Percentiles rank a stretch among this genome's conserved stretches.
Conservation (phyloP, 1,284 basidiomycete species). For the Rhodotorula sp. region DNA sequence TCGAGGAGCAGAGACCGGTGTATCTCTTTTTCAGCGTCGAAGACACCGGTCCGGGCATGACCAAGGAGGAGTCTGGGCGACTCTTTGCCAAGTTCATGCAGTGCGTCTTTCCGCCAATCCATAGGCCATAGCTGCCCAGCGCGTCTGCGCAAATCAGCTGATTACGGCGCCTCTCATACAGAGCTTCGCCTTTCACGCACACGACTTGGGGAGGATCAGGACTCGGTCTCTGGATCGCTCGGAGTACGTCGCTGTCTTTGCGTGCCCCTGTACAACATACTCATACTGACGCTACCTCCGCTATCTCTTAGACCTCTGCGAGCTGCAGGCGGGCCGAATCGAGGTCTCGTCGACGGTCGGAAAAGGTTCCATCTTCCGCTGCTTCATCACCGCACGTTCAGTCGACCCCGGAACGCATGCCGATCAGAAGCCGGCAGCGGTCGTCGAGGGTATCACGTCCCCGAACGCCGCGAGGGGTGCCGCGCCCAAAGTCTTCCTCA, state of each 20-base stretch:
- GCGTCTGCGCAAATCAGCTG: too few relatives aligned
- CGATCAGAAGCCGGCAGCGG: conserved; percentile 7
- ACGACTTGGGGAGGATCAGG: conserved; percentile 31
- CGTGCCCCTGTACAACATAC: too few relatives aligned
- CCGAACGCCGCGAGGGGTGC: conserved; percentile 5
- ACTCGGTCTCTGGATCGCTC: conserved; percentile 28
- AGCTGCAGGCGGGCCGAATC: conserved; percentile 30
- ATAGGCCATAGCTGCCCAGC: too few relatives aligned
- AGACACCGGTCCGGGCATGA: conserved; percentile 37
- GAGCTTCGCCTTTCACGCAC: conserved; percentile 31
- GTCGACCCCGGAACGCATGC: conserved; percentile 12
- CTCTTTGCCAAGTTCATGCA: conserved; percentile 33
- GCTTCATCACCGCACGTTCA: conserved; percentile 32
- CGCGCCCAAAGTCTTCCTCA: conserved; percentile 15
- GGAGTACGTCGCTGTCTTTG: conserved; percentile 10
- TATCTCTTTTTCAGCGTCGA: conserved; percentile 36
- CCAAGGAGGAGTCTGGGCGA: conserved; percentile 24
- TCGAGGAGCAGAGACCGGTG: conserved; percentile 22
- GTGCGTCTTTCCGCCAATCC: neutral
- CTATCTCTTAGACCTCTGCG: conserved; percentile 28
- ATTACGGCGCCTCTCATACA: neutral
- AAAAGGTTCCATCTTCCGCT: conserved; percentile 35
- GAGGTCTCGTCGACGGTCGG: conserved; percentile 29
- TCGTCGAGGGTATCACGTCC: conserved; percentile 28
- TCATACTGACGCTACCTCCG: neutral